A percentile compares a stretch with the other conserved stretches of the same genome.
These are phyloP conservation scores for Claviceps citrina DNA, from an alignment of 2,329 filamentous ascomycete genomes.

Conservation along the genomic window DNA sequence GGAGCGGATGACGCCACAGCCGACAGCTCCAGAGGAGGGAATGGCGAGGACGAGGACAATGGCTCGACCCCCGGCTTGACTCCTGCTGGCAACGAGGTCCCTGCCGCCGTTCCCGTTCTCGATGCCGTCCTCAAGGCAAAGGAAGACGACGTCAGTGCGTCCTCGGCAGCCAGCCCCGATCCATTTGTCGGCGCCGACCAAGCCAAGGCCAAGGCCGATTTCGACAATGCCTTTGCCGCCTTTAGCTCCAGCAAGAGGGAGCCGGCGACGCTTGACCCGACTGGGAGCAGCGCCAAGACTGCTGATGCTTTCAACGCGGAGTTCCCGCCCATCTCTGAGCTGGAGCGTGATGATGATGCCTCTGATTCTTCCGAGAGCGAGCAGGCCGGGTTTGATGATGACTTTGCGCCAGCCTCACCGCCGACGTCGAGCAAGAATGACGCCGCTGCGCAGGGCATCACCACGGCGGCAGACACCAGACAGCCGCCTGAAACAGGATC, in stretches of 20 bases:
- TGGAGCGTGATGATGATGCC: slow-evolving; percentile 68
- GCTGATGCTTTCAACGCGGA: slow-evolving; percentile 51
- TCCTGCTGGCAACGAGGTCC: slow-evolving; percentile 13
- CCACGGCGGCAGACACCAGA: neutral
- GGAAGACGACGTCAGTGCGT: slow-evolving; percentile 7
- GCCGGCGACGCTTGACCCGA: slow-evolving; percentile 27
- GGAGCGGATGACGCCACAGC: slow-evolving; percentile 34
- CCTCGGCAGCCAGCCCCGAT: slow-evolving; percentile 19
- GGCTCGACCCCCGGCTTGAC: slow-evolving; percentile 15
- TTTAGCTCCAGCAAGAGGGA: slow-evolving; percentile 41
- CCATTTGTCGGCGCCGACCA: slow-evolving; percentile 39
- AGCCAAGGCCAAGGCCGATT: slow-evolving; percentile 59
- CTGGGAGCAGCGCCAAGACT: slow-evolving; percentile 23
- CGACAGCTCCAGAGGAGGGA: slow-evolving; percentile 10
- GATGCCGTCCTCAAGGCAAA: slow-evolving; percentile 8
- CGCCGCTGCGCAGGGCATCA: slow-evolving; percentile 9
- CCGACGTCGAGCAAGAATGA: slow-evolving; percentile 23
- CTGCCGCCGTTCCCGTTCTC: slow-evolving; percentile 8
- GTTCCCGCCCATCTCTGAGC: slow-evolving; percentile 84
- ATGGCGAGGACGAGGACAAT: slow-evolving; percentile 11
- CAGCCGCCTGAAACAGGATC: slow-evolving; percentile 2
- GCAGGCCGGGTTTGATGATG: slow-evolving; percentile 78
- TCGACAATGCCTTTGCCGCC: slow-evolving; percentile 70
- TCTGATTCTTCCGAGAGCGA: slow-evolving; percentile 67
- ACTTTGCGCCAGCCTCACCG: slow-evolving; percentile 58